phyloP scores from a whole-genome alignment of 2,329 filamentous ascomycete species.

The Aurifilum marmelostoma region DNA sequence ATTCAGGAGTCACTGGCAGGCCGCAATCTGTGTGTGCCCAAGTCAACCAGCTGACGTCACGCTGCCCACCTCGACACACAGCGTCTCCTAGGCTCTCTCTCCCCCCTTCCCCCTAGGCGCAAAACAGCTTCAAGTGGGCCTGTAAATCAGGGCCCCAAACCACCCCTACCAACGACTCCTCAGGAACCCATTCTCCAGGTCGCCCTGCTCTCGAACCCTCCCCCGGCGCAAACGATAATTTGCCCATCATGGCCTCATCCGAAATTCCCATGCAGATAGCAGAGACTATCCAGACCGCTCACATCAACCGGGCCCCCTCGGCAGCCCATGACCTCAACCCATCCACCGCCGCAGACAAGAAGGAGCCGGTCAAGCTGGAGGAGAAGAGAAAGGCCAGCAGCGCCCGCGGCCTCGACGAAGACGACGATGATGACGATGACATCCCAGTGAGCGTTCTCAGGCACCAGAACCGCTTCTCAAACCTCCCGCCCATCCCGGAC shows the following conservation, averaged over 20 bases:
- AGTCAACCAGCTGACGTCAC: constrained; percentile 26
- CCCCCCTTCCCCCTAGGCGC: not conserved
- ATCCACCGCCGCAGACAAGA: constrained; percentile 71
- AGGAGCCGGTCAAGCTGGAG: constrained; percentile 56
- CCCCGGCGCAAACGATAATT: constrained; percentile 8
- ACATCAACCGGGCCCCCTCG: constrained; percentile 74
- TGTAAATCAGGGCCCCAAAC: not conserved
- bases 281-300: constrained; percentile 78
- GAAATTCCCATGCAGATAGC: constrained; percentile 70
- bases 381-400: constrained; percentile 14
- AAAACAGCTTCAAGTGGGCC: not conserved
- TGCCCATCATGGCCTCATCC: constrained; percentile 50
- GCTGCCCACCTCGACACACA: not conserved
- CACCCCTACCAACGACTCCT: not conserved
- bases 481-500: constrained; percentile 74
- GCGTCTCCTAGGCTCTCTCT: not conserved
- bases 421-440: constrained; percentile 63
- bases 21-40: not conserved
- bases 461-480: constrained; percentile 50
- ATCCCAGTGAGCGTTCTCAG: constrained; percentile 69
- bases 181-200: not conserved
- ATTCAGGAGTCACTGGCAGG: not conserved
- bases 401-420: constrained; percentile 34
- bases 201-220: not conserved
- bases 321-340: constrained; percentile 78